phyloP scores from a whole-genome alignment of 1,139 yeast genomes.

The Hyphopichia pseudoburtonii region DNA sequence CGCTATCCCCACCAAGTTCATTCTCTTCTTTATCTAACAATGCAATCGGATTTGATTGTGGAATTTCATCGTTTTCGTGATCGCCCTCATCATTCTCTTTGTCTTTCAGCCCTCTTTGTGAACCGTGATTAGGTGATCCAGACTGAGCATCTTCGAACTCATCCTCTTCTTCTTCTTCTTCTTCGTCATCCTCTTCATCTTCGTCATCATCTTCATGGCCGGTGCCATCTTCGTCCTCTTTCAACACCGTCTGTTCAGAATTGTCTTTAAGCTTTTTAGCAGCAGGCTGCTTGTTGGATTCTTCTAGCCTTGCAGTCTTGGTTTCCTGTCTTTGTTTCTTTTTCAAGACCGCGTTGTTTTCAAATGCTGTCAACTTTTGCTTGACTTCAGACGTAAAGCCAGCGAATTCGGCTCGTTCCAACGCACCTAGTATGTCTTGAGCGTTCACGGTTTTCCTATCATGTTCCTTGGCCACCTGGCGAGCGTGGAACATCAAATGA shows the following conservation, averaged over 20 bases:
- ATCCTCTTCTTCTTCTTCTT: constrained; percentile 13
- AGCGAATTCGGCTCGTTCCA: constrained; percentile 55
- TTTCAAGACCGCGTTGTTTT: constrained; percentile 38
- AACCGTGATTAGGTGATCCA: constrained; percentile 7
- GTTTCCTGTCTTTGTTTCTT: constrained; percentile 26
- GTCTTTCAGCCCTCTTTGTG: too few species aligned
- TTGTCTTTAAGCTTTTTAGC: constrained; percentile 8
- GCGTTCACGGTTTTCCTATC: constrained; percentile 63
- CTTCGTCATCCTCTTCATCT: constrained; percentile 19
- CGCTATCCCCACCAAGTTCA: constrained; percentile 17
- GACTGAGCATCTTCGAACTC: constrained; percentile 9
- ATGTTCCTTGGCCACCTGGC: constrained; percentile 49
- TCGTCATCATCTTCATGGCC: constrained; percentile 13
- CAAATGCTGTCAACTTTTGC: constrained; percentile 49
- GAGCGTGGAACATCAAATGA: constrained; percentile 62
- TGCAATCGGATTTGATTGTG: constrained; percentile 21
- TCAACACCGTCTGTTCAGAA: constrained; percentile 10
- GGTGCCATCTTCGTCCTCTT: constrained; percentile 15
- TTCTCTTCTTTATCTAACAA: constrained; percentile 23
- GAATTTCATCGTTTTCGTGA: constrained; percentile 11
- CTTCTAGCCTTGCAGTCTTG: constrained; percentile 6
- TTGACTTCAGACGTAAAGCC: constrained; percentile 55
- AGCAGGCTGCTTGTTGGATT: constrained; percentile 2
- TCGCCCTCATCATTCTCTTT: constrained; percentile 8
- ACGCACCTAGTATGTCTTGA: constrained; percentile 61